Base-by-base conservation (phyloP, 805 yeast species). In the Hermanozyma aechmeae region DNA sequence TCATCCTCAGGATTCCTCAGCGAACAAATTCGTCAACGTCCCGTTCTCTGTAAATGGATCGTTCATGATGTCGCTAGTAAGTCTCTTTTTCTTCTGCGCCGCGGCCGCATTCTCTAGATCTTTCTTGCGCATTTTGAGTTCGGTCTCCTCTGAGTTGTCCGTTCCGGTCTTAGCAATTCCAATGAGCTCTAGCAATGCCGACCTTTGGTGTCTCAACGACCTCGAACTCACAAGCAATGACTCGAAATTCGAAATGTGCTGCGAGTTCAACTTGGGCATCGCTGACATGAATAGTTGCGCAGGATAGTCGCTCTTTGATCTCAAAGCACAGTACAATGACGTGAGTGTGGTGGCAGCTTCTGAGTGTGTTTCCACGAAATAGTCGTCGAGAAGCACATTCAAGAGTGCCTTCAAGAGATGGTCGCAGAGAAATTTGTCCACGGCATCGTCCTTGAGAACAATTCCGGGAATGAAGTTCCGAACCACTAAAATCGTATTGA, bases 341-440 rank as follows among this genome's bases (percentile, higher is more conserved):
- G 95, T 80, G 34, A 89, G 68, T 2, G 93, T 82, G 33, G 82
- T 78, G n/a, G 93, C 87, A 1, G 93, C 95, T 50, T 89, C 98
- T 12, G 79, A 72, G 40, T 87, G 94, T 0, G 92, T 81, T 45
- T 89, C 98, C 25, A 71, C 73, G 51, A 82, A 84, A 37, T 82
- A 77, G 32, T 75, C 79, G 44, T 83, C 92, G 27, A 71, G 61
- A 28, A 89, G 58, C 4, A 89, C 75, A 20, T 67, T 64, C 12
- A 84, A 46, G 31, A 89, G 64, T 0, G 92, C 65, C 40, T 80
- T 79, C 35, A 83, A 72, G 47, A 87, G 65, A 32, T 74, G 71
- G 36, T 72, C 75, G 40, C 77, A 68, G 24, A 80, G 52, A 43
- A 71, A 77, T 30, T 65, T 65, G 56, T 86, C 95, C 26, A 87